A percentile compares a stretch with the other conserved stretches of the same genome.
Evolutionary conservation across 495 filamentous ascomycete species (phyloP).

Genomic region (Echria macrotheca): DNA sequence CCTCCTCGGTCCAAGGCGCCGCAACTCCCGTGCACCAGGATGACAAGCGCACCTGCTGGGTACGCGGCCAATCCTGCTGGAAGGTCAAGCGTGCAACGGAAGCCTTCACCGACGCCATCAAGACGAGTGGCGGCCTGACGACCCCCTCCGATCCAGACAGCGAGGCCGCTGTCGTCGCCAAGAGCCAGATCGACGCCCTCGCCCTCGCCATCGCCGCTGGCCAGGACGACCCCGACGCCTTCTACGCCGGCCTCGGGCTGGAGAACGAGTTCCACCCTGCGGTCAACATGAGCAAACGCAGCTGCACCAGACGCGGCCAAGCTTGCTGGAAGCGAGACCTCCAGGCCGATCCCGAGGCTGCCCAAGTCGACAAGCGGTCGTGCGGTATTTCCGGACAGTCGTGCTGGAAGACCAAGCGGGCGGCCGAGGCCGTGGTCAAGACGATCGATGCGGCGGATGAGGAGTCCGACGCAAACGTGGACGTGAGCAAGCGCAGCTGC

Average conservation of each 20-base stretch:
- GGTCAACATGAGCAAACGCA: slow-evolving; percentile 16
- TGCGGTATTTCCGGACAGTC: slow-evolving; percentile 26
- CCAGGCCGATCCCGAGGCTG: slow-evolving; percentile 17
- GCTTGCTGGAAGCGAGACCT: slow-evolving; percentile 31
- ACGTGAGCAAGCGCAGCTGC: slow-evolving; percentile 24
- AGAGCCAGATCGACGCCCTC: slow-evolving; percentile 25
- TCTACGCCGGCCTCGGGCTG: slow-evolving; percentile 19
- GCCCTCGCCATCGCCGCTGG: slow-evolving; percentile 24
- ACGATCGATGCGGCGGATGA: slow-evolving; percentile 19
- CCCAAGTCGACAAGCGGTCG: slow-evolving; percentile 19
- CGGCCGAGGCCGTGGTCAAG: slow-evolving; percentile 29
- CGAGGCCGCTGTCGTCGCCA: slow-evolving; percentile 18
- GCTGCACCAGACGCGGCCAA: slow-evolving; percentile 27
- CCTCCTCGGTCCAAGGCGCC: slow-evolving; percentile 20
- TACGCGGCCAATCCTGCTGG: slow-evolving; percentile 28
- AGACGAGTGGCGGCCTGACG: slow-evolving; percentile 8
- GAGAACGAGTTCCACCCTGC: slow-evolving; percentile 4
- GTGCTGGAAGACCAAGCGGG: slow-evolving; percentile 33
- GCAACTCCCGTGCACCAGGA: slow-evolving; percentile 23
- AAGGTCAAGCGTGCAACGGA: slow-evolving; percentile 35
- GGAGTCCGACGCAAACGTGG: slow-evolving; percentile 12
- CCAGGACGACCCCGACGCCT: slow-evolving; percentile 22
- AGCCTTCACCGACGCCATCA: slow-evolving; percentile 27
- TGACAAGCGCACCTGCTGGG: slow-evolving; percentile 10
- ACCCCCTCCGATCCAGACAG: slow-evolving; percentile 17